A percentile compares a stretch with the other conserved stretches of the same genome.
Conservation (phyloP, 2,329 filamentous ascomycete species). For the Paradendryphiella salina region DNA sequence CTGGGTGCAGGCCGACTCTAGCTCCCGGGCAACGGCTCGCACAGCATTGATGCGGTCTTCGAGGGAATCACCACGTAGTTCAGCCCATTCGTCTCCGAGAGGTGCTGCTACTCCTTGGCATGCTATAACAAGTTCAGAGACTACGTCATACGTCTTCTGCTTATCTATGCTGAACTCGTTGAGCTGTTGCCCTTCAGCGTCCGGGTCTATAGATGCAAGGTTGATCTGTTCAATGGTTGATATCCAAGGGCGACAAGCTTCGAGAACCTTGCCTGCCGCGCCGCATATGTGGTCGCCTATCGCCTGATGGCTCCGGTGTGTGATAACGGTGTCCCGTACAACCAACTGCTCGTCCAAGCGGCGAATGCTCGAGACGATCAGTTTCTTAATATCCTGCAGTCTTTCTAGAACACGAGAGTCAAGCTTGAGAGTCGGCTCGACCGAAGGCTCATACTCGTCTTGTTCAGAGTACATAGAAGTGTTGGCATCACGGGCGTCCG, state of each 20-base stretch:
- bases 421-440: constrained; percentile 73
- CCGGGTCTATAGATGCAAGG: constrained; percentile 74
- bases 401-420: constrained; percentile 78
- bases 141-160: constrained; percentile 89
- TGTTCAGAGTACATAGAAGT: constrained; percentile 72
- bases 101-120: constrained; percentile 93
- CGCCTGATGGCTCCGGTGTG: constrained; percentile 73
- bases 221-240: constrained; percentile 90
- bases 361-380: constrained; percentile 82
- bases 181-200: constrained; percentile 80
- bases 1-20: constrained; percentile 85
- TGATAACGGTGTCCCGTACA: constrained; percentile 78
- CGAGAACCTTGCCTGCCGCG: constrained; percentile 77
- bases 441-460: constrained; percentile 74
- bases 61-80: constrained; percentile 84
- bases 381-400: constrained; percentile 81
- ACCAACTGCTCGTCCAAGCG: constrained; percentile 83
- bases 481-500: constrained; percentile 68
- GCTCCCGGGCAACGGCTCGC: constrained; percentile 71
- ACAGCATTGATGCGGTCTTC: constrained; percentile 85
- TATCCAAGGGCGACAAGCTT: constrained; percentile 88
- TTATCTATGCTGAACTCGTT: constrained; percentile 88
- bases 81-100: constrained; percentile 92
- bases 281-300: constrained; percentile 82
- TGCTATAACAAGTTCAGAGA: constrained; percentile 82